phyloP scores from a whole-genome alignment of 768 basidiomycete species.

The Lentinula edodes region DNA sequence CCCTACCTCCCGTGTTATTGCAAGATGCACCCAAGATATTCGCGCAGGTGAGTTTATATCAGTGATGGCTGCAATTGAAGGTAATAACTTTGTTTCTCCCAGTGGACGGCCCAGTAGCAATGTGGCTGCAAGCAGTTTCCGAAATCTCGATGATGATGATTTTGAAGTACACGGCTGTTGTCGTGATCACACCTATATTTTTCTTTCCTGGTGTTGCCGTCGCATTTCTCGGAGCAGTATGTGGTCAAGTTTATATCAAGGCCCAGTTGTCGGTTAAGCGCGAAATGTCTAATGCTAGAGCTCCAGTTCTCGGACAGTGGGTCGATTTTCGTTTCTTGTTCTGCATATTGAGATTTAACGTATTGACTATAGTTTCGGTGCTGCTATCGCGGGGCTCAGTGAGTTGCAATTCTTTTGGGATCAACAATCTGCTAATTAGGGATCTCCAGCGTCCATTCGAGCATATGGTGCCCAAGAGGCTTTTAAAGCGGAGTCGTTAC shows the following conservation, averaged over 20 bases:
- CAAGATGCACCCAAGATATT: constrained; percentile 45
- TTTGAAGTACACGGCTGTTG: constrained; percentile 21
- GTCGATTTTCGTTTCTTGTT: constrained; percentile 20
- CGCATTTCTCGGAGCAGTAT: constrained; percentile 20
- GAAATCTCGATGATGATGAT: constrained; percentile 13
- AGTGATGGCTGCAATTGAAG: background rate
- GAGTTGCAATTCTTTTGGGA: background rate
- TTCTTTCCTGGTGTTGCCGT: constrained; percentile 21
- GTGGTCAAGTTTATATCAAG: constrained; percentile 20
- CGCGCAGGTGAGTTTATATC: constrained; percentile 19
- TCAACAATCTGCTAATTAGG: background rate
- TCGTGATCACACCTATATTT: constrained; percentile 20
- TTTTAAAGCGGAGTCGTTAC: constrained; percentile 7
- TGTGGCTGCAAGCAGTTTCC: constrained; percentile 8
- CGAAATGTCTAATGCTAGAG: constrained; percentile 16
- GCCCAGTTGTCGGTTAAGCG: constrained; percentile 20
- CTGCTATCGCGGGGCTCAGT: constrained; percentile 39
- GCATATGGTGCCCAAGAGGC: constrained; percentile 12
- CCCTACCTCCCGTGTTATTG: constrained; percentile 44
- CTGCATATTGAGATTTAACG: background rate
- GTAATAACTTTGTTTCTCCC: background rate
- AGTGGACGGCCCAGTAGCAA: constrained; percentile 14
- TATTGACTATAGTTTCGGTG: constrained; percentile 31
- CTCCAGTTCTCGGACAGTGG: constrained; percentile 21
- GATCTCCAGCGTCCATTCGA: constrained; percentile 10